phyloP scores from a whole-genome alignment of 2,329 filamentous ascomycete genomes.

The Volutella citrinella region DNA sequence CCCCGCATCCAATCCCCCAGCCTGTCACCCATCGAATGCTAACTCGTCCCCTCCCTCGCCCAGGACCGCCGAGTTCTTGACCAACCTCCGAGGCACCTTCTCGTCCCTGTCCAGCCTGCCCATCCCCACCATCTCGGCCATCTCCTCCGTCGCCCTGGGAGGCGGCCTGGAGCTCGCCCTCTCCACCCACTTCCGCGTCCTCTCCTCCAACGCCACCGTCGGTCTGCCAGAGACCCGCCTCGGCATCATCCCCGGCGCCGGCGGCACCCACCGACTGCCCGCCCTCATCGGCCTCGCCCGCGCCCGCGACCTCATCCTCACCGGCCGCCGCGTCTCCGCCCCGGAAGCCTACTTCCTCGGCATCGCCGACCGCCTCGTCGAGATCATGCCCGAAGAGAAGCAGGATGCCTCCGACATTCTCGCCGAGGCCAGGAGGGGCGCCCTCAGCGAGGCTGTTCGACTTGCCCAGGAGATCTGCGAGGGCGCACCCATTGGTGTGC shows the following conservation, averaged over 20 bases:
- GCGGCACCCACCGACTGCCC: slow-evolving; percentile 86
- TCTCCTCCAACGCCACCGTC: slow-evolving; percentile 73
- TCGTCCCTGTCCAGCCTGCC: slow-evolving; percentile 69
- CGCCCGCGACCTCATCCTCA: slow-evolving; percentile 88
- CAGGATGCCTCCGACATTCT: slow-evolving; percentile 44
- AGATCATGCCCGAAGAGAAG: slow-evolving; percentile 62
- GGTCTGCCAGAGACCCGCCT: slow-evolving; percentile 89
- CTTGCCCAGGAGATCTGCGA: slow-evolving; percentile 85
- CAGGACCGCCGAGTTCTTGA: slow-evolving; percentile 78
- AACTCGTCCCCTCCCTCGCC: too few relatives aligned
- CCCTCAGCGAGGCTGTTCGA: slow-evolving; percentile 71
- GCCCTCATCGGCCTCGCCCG: slow-evolving; percentile 74
- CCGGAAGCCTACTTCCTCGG: slow-evolving; percentile 90
- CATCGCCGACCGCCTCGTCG: slow-evolving; percentile 84
- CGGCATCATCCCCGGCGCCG: slow-evolving; percentile 91
- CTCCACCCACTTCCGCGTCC: slow-evolving; percentile 83
- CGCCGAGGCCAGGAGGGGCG: slow-evolving; percentile 60
- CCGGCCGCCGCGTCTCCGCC: slow-evolving; percentile 78
- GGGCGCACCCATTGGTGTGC: slow-evolving; percentile 80
- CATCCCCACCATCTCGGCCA: slow-evolving; percentile 85
- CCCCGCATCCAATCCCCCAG: slow-evolving; percentile 1
- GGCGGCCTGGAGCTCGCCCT: slow-evolving; percentile 93
- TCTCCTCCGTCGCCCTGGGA: slow-evolving; percentile 83
- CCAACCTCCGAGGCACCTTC: slow-evolving; percentile 73
- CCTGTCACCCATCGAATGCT: not conserved